A percentile compares a stretch with the other conserved stretches of the same genome.
Evolutionary conservation across 192 early-diverging fungal genomes (phyloP).

Genomic region (Pilaira anomala): DNA sequence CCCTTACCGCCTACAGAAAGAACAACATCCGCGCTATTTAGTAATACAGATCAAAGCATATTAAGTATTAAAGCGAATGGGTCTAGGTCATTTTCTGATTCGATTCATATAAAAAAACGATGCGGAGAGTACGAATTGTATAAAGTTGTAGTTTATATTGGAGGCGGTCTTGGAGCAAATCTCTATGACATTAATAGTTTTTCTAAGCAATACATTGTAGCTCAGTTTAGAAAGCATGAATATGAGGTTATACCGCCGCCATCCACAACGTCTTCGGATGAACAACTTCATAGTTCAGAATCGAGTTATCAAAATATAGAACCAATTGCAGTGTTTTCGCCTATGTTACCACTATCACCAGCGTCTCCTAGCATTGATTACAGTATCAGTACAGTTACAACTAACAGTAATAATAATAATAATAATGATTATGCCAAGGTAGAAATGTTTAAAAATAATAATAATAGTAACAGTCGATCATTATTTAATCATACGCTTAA

Average conservation of each 20-base stretch:
- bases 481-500: no score
- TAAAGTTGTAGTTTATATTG: conserved; percentile 49
- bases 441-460: background rate
- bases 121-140: conserved; percentile 46
- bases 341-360: background rate
- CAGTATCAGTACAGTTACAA: background rate
- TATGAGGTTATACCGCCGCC: conserved; percentile 10
- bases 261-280: no score
- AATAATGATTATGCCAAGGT: background rate
- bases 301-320: no score
- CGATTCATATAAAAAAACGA: conserved; percentile 42
- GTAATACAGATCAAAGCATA: conserved; percentile 34
- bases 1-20: conserved; percentile 18
- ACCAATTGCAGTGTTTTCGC: background rate
- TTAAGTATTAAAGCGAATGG: conserved; percentile 40
- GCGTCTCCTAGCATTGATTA: background rate
- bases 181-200: conserved; percentile 39
- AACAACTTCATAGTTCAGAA: no score
- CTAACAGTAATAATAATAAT: background rate
- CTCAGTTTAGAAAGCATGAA: conserved; percentile 32
- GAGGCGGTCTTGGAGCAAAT: conserved; percentile 58
- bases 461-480: background rate
- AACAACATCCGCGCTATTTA: conserved; percentile 33
- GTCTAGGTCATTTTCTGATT: conserved; percentile 46
- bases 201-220: conserved; percentile 52